Conservation (phyloP, 2,329 filamentous ascomycete species). For the Bipolaris victoriae region DNA sequence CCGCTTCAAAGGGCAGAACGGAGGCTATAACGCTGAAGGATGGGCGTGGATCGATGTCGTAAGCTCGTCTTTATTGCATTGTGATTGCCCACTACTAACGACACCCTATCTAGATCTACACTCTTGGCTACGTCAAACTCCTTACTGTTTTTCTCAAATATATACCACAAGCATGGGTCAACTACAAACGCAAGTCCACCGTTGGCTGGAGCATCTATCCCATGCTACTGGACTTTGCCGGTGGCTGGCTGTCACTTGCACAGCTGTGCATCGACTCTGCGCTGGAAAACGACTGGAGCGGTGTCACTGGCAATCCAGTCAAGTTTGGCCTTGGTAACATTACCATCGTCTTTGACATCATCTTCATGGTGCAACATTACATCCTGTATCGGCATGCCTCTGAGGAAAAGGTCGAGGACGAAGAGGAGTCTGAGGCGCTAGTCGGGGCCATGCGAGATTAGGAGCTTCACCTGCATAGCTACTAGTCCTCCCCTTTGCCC, state of each 20-base stretch:
- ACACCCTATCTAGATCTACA: conserved; percentile 56
- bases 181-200: conserved; percentile 85
- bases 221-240: conserved; percentile 82
- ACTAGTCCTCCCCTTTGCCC: neutral
- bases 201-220: conserved; percentile 85
- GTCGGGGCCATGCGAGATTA: conserved; percentile 12
- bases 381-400: conserved; percentile 66
- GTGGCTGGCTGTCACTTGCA: conserved; percentile 78
- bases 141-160: conserved; percentile 91
- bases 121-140: conserved; percentile 87
- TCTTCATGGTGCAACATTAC: conserved; percentile 91
- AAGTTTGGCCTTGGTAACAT: conserved; percentile 88
- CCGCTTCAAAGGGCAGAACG: conserved; percentile 51
- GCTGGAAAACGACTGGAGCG: conserved; percentile 84
- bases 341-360: conserved; percentile 80
- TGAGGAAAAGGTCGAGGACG: conserved; percentile 34
- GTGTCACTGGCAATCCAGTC: conserved; percentile 87
- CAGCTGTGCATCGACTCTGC: conserved; percentile 88
- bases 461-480: neutral
- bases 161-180: conserved; percentile 72
- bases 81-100: conserved; percentile 5
- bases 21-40: conserved; percentile 54
- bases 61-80: conserved; percentile 25
- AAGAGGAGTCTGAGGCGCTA: conserved; percentile 36
- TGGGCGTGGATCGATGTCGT: conserved; percentile 73